A percentile compares a stretch with the other conserved stretches of the same genome.
These are phyloP conservation scores for Clonostachys rosea DNA, from an alignment of 2,329 filamentous ascomycete species.

Conservation along the genomic window DNA sequence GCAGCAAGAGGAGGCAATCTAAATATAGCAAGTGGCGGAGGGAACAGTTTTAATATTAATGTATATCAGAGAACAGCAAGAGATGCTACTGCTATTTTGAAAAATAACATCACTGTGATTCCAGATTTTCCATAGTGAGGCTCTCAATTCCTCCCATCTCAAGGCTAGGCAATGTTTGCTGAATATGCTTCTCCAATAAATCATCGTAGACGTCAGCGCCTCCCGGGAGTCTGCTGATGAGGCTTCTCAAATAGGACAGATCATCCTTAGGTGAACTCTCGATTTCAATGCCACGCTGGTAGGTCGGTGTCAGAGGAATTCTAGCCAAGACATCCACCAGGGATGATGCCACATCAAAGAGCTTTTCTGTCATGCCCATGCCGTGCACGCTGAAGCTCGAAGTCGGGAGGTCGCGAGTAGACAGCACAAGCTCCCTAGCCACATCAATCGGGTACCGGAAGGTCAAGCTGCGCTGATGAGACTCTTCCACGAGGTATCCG, in stretches of 20 bases:
- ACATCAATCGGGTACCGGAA: slow-evolving; percentile 36
- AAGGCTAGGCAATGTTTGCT: slow-evolving; percentile 22
- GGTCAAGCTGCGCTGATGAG: slow-evolving; percentile 25
- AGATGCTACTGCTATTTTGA: too few species aligned
- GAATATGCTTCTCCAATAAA: slow-evolving; percentile 31
- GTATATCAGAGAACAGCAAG: neutral
- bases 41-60: too few species aligned
- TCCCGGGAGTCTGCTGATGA: slow-evolving; percentile 30
- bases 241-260: slow-evolving; percentile 24
- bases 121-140: too few species aligned
- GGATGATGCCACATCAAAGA: slow-evolving; percentile 37
- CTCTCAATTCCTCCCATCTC: neutral
- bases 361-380: slow-evolving; percentile 38
- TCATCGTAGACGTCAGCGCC: slow-evolving; percentile 29
- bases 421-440: slow-evolving; percentile 30
- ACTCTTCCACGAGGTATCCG: slow-evolving; percentile 28
- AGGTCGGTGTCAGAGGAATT: slow-evolving; percentile 24
- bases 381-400: slow-evolving; percentile 35
- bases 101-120: too few species aligned
- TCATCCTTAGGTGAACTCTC: slow-evolving; percentile 26
- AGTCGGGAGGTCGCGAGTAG: slow-evolving; percentile 28
- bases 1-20: slow-evolving; percentile 1
- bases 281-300: slow-evolving; percentile 12
- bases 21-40: neutral
- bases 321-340: slow-evolving; percentile 37